Evolutionary conservation across 2,329 filamentous ascomycete genomes (phyloP).

Genomic region (Ophiosphaerella korrae): DNA sequence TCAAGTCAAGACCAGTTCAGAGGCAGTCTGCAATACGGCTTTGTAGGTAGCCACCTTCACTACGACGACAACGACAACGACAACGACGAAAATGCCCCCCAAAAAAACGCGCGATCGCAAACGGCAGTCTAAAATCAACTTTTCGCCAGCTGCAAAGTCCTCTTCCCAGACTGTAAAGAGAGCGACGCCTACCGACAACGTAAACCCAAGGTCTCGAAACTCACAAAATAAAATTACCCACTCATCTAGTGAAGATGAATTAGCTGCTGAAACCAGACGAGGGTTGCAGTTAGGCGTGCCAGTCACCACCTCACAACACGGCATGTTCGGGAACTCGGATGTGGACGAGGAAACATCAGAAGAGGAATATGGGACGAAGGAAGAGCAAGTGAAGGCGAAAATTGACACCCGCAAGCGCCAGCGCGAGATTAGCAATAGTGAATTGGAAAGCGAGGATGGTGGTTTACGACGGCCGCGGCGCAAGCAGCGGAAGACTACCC

Average conservation of each 20-base stretch:
- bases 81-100: conserved; percentile 23
- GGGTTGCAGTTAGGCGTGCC: conserved; percentile 29
- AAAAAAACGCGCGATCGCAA: conserved; percentile 31
- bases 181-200: conserved; percentile 11
- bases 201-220: conserved; percentile 12
- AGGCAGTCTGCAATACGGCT: too few species aligned
- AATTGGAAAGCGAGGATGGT: conserved; percentile 5
- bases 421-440: conserved; percentile 12
- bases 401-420: conserved; percentile 22
- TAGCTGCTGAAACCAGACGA: conserved; percentile 19
- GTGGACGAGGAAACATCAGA: conserved; percentile 14
- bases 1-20: neutral
- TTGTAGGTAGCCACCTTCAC: neutral
- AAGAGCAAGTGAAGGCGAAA: conserved; percentile 7
- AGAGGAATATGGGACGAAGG: conserved; percentile 6
- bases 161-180: conserved; percentile 33
- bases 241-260: conserved; percentile 28
- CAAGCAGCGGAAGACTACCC: neutral
- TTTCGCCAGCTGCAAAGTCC: conserved; percentile 50
- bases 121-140: conserved; percentile 51
- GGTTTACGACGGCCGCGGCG: neutral
- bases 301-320: conserved; percentile 14
- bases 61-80: neutral
- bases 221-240: conserved; percentile 17
- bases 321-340: conserved; percentile 34